Conservation (phyloP, 129 eudicot species). For the Solidago caesia region DNA sequence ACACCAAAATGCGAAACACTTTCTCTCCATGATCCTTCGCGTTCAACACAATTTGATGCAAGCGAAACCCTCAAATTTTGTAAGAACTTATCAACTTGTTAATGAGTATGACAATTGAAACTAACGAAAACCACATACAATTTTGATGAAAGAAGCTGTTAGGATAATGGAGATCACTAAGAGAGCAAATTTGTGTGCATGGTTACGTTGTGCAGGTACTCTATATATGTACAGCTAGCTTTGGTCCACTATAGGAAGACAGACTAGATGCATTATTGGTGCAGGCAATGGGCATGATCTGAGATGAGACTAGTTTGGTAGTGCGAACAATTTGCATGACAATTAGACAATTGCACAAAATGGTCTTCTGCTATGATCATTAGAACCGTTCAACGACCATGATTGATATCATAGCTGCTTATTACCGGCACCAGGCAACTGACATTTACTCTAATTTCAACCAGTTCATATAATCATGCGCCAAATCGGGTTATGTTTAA, state of each 20-base stretch:
- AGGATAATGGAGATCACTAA: neutral
- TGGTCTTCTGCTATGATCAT: slow-evolving; percentile 16
- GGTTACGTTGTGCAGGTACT: slow-evolving; percentile 3
- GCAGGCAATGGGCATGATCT: slow-evolving; percentile 31
- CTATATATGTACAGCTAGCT: slow-evolving; percentile 11
- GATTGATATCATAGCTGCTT: neutral
- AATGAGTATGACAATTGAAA: neutral
- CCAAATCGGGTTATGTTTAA: too few relatives aligned
- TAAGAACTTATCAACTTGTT: neutral
- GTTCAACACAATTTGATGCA: slow-evolving; percentile 3
- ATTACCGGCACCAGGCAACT: too few relatives aligned
- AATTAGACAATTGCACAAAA: neutral
- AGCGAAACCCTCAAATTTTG: neutral
- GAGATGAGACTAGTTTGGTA: slow-evolving; percentile 36
- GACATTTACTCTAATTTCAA: neutral
- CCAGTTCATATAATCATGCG: neutral
- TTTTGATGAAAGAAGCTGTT: neutral
- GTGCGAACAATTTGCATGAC: slow-evolving; percentile 42
- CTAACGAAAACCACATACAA: neutral
- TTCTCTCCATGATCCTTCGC: slow-evolving; percentile 33
- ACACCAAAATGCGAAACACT: slow-evolving; percentile 27
- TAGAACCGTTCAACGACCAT: slow-evolving; percentile 27
- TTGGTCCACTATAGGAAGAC: slow-evolving; percentile 19
- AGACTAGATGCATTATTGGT: slow-evolving; percentile 24
- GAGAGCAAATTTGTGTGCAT: slow-evolving; percentile 4